Conservation (phyloP, 371 early-diverging fungal species). For the Mucor sp. region DNA sequence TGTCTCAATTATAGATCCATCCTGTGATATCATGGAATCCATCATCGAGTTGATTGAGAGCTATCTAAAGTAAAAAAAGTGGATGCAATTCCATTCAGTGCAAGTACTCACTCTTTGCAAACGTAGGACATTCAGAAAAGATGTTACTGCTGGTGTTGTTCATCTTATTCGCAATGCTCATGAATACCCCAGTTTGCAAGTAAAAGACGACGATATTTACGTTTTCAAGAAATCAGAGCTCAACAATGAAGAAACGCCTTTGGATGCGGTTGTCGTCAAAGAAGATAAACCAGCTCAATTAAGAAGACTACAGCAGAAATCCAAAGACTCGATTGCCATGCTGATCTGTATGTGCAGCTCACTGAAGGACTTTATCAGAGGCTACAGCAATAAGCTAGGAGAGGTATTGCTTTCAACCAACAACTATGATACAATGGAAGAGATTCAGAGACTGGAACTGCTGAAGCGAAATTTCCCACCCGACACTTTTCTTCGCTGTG, state of each 20-base stretch:
- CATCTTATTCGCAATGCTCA: constrained; percentile 25
- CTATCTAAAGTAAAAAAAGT: constrained; percentile 30
- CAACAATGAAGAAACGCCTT: constrained; percentile 6
- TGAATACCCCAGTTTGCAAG: not conserved
- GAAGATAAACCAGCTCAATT: constrained; percentile 27
- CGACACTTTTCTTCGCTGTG: constrained; percentile 34
- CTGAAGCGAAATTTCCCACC: constrained; percentile 38
- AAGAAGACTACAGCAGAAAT: constrained; percentile 21
- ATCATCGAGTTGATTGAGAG: constrained; percentile 25
- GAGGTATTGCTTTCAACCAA: constrained; percentile 18
- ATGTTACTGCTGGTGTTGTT: constrained; percentile 29
- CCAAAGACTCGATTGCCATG: constrained; percentile 36
- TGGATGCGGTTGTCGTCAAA: constrained; percentile 7
- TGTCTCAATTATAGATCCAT: constrained; percentile 34
- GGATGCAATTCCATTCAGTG: not conserved
- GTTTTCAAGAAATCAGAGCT: constrained; percentile 30
- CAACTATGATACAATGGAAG: constrained; percentile 34
- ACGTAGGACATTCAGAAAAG: constrained; percentile 25
- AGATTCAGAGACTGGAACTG: constrained; percentile 29
- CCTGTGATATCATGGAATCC: constrained; percentile 31
- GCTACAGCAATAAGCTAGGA: constrained; percentile 30
- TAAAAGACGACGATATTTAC: constrained; percentile 23
- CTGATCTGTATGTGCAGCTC: constrained; percentile 37
- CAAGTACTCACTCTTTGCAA: not conserved
- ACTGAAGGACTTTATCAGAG: constrained; percentile 26